phyloP scores from a whole-genome alignment of 768 basidiomycete genomes.

The Asterophora lycoperdoides region DNA sequence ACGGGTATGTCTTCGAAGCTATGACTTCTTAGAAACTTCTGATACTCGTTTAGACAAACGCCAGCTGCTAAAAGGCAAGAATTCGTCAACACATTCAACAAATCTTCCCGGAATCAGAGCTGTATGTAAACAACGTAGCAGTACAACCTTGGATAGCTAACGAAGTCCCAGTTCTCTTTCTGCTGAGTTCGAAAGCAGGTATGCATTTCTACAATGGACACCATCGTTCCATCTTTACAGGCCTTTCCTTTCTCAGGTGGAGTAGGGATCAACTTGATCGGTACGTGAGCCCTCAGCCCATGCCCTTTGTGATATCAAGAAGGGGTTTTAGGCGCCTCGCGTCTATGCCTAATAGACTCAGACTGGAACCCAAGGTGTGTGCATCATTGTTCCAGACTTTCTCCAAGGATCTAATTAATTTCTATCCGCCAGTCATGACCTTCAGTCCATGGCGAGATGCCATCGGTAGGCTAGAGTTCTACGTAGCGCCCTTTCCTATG shows the following conservation, averaged over 20 bases:
- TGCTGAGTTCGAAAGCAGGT: conserved; percentile 89
- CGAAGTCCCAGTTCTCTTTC: conserved; percentile 69
- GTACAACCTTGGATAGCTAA: background rate
- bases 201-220: background rate
- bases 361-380: conserved; percentile 92
- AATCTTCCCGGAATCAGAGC: conserved; percentile 59
- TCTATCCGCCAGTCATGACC: conserved; percentile 58
- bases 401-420: background rate
- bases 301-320: background rate
- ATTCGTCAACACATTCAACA: conserved; percentile 87
- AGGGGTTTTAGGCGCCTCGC: conserved; percentile 54
- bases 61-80: conserved; percentile 76
- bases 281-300: conserved; percentile 29
- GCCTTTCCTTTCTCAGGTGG: conserved; percentile 50
- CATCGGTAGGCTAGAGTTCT: conserved; percentile 56
- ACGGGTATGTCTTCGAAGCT: conserved; percentile 55
- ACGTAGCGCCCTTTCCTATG: conserved; percentile 1
- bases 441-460: conserved; percentile 97
- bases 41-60: conserved; percentile 51
- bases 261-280: conserved; percentile 89
- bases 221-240: background rate
- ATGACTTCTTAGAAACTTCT: background rate
- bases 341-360: conserved; percentile 81
- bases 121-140: conserved; percentile 46
- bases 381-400: background rate